Evolutionary conservation across 768 basidiomycete genomes (phyloP), one percentile per base, ranked within the genome.

Genomic region (Hydnomerulius pinastri): DNA sequence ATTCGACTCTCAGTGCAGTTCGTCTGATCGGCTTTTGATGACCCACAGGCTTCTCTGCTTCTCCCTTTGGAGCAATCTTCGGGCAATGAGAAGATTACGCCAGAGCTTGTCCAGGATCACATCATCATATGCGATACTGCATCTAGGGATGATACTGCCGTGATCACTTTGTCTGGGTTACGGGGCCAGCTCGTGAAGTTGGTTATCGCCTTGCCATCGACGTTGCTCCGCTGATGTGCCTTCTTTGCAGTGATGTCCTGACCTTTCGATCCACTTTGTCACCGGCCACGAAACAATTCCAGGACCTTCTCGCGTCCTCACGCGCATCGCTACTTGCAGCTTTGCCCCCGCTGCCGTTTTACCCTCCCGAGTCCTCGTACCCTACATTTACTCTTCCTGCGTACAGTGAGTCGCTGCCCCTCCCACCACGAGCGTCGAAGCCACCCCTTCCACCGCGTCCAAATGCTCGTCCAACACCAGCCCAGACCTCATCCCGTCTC

Each of bases 71-170:
- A 90, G 43, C 74, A 78, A 38, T 63, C 72, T 6, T 72, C 79
- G 3, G 65, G 75, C 12, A 73, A 78, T 17, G 78, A 82, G 15
- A 73, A 73, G 42, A 76, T 92, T 44, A 87, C 87, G 0, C 70
- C 83, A 0, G 87, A 92, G 3, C 84, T 94, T 49, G 72, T 97
- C 25, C 83, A 81, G 62, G 93, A 97, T 61, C 96, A 99, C 64
- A 67, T 96, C 48, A 72, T 82, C 25, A 75, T 92, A 27, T 83
- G 77, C 57, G 82, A 89, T 44, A 74, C 74, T 13, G 71, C 78
- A 1, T 70, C 75, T 20, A 63, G 59, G 37, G 72, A 73, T 29
- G 65, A 73, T 40, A 74, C 79, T 4, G 77, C 79, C 27, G 67
- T 92, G 11, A 77, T 92, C 4, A 92, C 92, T 0, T 70, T 95